These are phyloP conservation scores for Buxus sempervirens DNA, from an alignment of 164 flowering plant species.

Conservation along the genomic window DNA sequence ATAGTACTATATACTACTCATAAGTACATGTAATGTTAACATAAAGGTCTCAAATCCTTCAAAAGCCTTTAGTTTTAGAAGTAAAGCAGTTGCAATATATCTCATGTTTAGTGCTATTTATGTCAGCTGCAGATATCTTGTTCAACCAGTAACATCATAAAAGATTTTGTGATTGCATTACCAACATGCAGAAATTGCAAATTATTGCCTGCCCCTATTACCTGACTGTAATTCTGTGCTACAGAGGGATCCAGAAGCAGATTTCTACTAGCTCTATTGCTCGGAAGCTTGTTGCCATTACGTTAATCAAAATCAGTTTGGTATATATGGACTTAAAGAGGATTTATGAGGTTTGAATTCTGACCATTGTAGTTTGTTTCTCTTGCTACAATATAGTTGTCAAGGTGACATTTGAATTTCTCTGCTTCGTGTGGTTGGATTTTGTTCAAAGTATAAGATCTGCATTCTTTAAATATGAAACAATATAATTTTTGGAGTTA, in stretches of 20 bases:
- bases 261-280: constrained; percentile 49
- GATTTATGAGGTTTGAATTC: constrained; percentile 65
- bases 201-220: background rate
- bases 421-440: background rate
- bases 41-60: too few relatives aligned
- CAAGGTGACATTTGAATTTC: background rate
- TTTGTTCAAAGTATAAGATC: background rate
- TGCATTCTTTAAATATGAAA: background rate
- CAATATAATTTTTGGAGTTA: background rate
- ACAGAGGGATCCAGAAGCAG: constrained; percentile 89
- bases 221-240: constrained; percentile 6
- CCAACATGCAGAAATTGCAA: background rate
- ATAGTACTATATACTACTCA: too few relatives aligned
- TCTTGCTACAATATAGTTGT: too few relatives aligned
- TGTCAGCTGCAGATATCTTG: background rate
- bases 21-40: too few relatives aligned
- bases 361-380: background rate
- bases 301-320: constrained; percentile 65
- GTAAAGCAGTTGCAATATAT: background rate
- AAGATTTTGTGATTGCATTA: background rate
- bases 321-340: constrained; percentile 78
- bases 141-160: background rate
- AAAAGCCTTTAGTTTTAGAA: background rate
- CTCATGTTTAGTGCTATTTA: background rate
- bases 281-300: constrained; percentile 59